Conservation (phyloP, 169 alveolate species). For the Eimeria maxima region DNA sequence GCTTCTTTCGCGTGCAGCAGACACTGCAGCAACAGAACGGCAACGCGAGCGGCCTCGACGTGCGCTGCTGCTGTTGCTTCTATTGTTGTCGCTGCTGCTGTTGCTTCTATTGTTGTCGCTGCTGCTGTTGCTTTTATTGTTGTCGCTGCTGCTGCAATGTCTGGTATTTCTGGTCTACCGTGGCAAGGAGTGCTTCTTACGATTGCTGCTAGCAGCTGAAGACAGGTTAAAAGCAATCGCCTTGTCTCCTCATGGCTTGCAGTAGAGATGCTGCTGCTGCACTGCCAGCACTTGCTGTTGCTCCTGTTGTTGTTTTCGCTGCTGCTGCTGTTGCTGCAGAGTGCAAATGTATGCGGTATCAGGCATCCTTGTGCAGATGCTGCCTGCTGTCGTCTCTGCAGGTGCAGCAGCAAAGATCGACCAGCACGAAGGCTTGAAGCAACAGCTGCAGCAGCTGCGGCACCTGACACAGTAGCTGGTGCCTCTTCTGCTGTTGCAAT, state of each 20-base stretch:
- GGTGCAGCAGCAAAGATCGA: constrained; percentile 12
- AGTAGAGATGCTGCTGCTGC: not conserved
- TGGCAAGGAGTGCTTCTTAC: not conserved
- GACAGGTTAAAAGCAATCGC: not conserved
- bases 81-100: not conserved
- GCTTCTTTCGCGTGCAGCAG: not conserved
- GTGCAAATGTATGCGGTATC: not conserved
- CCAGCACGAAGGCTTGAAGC: constrained; percentile 22
- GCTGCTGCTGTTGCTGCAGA: not conserved
- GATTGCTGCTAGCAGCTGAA: constrained; percentile 6
- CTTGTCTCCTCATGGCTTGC: not conserved
- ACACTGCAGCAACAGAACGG: constrained; percentile 65
- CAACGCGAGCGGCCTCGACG: constrained; percentile 51
- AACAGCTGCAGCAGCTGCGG: constrained; percentile 35
- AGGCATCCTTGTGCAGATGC: not conserved
- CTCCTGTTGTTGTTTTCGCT: not conserved
- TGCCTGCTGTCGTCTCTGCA: not conserved
- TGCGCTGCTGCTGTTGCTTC: not conserved
- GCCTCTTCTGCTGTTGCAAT: not conserved
- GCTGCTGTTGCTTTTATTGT: not conserved
- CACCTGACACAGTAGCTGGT: not conserved
- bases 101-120: not conserved
- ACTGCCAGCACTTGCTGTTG: not conserved
- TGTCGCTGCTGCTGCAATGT: not conserved
- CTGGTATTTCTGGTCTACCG: not conserved